phyloP scores from a whole-genome alignment of 345 rosid genomes.

The Syzygium aqueum region DNA sequence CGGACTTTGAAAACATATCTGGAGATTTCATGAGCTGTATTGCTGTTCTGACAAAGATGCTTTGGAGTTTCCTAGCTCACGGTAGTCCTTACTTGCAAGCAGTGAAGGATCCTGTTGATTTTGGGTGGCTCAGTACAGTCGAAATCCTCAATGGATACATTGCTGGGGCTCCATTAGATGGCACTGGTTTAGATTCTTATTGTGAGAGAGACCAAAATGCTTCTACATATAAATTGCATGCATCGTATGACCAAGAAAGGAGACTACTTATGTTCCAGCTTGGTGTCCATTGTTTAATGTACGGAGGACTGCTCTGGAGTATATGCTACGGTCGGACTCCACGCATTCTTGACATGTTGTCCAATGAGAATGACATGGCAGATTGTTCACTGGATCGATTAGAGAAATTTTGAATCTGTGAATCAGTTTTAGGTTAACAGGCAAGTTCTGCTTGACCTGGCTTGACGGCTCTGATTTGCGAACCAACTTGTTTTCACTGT shows the following conservation, averaged over 20 bases:
- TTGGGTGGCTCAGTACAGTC: slow-evolving; percentile 16
- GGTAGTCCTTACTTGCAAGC: slow-evolving; percentile 31
- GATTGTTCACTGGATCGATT: neutral
- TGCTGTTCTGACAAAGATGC: slow-evolving; percentile 8
- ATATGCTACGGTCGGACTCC: slow-evolving; percentile 31
- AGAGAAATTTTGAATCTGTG: neutral
- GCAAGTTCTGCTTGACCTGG: neutral
- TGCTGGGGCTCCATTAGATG: neutral
- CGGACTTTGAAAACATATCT: slow-evolving; percentile 20
- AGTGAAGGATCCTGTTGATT: slow-evolving; percentile 33
- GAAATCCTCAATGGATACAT: neutral
- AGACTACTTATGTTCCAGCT: slow-evolving; percentile 19
- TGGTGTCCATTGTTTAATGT: slow-evolving; percentile 56
- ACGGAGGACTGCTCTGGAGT: slow-evolving; percentile 31
- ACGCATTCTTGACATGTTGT: neutral
- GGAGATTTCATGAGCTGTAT: slow-evolving; percentile 34
- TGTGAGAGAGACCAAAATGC: neutral
- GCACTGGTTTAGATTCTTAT: neutral
- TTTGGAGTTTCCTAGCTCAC: slow-evolving; percentile 41
- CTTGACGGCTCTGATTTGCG: neutral
- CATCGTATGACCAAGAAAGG: slow-evolving; percentile 11
- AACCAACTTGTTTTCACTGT: neutral
- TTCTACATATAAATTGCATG: slow-evolving; percentile 3
- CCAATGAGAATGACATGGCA: neutral
- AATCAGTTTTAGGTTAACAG: neutral